These are phyloP conservation scores for Sporodiniella umbellata DNA, from an alignment of 371 early-diverging fungal genomes.

Conservation along the genomic window DNA sequence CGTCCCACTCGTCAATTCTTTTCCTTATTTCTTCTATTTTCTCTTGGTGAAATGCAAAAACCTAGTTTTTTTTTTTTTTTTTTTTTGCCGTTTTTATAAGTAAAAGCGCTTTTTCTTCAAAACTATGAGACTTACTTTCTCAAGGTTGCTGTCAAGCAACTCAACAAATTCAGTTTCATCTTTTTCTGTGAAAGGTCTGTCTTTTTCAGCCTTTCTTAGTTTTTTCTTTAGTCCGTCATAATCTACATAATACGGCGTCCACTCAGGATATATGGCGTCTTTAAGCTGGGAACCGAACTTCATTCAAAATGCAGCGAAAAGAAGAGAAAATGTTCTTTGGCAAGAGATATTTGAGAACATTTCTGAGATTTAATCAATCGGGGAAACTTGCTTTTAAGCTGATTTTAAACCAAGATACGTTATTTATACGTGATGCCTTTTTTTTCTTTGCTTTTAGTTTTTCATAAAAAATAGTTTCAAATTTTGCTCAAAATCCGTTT, in stretches of 20 bases:
- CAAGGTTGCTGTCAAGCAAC: slow-evolving; percentile 84
- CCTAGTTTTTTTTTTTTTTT: slow-evolving; percentile 38
- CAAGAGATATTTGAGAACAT: background rate
- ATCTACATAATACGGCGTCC: slow-evolving; percentile 89
- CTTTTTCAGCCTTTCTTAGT: slow-evolving; percentile 71
- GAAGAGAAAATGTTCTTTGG: background rate
- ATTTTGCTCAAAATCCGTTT: too few species aligned
- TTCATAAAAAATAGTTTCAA: too few species aligned
- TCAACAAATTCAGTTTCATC: slow-evolving; percentile 90
- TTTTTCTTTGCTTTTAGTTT: background rate
- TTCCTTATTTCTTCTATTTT: slow-evolving; percentile 87
- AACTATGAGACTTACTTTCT: slow-evolving; percentile 60
- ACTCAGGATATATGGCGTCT: slow-evolving; percentile 81
- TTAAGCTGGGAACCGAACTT: slow-evolving; percentile 92
- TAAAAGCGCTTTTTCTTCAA: slow-evolving; percentile 5
- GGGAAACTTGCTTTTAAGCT: background rate
- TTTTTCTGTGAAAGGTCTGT: slow-evolving; percentile 56
- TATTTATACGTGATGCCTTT: background rate
- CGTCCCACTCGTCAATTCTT: slow-evolving; percentile 72
- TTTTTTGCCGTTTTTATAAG: background rate
- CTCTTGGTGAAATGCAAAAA: slow-evolving; percentile 84
- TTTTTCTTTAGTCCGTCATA: slow-evolving; percentile 87
- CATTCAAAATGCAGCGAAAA: slow-evolving; percentile 52
- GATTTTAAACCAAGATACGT: background rate
- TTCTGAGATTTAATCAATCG: background rate